Evolutionary conservation across 2,329 filamentous ascomycete genomes (phyloP).

Genomic region (Penicillium glabrum): DNA sequence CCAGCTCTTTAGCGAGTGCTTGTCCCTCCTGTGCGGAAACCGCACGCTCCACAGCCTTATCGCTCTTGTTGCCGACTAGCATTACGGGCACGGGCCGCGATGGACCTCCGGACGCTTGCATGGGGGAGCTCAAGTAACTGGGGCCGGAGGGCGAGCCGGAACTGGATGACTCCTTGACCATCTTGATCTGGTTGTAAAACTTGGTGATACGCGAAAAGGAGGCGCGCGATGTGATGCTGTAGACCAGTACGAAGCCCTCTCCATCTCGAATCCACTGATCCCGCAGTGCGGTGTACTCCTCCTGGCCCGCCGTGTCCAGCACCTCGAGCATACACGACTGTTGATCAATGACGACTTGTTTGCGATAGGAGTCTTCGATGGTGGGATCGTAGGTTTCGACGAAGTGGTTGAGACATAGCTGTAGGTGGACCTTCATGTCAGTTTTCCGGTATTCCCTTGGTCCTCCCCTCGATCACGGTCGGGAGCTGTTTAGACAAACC

Average conservation of each 20-base stretch:
- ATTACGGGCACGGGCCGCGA: slow-evolving; percentile 80
- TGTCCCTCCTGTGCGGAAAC: slow-evolving; percentile 96
- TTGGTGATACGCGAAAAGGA: slow-evolving; percentile 93
- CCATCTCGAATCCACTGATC: slow-evolving; percentile 99
- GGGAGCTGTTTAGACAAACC: slow-evolving; percentile 39
- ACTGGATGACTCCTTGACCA: slow-evolving; percentile 82
- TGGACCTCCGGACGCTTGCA: slow-evolving; percentile 50
- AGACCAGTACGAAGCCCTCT: slow-evolving; percentile 95
- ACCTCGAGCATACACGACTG: slow-evolving; percentile 98
- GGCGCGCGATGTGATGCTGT: slow-evolving; percentile 95
- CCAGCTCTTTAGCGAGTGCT: slow-evolving; percentile 84
- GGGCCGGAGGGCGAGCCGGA: slow-evolving; percentile 55
- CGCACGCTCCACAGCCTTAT: slow-evolving; percentile 91
- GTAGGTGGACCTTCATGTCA: background rate
- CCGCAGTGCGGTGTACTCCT: slow-evolving; percentile 94
- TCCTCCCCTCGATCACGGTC: slow-evolving; percentile 3
- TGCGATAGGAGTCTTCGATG: slow-evolving; percentile 68
- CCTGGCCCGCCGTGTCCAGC: slow-evolving; percentile 94
- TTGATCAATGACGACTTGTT: slow-evolving; percentile 80
- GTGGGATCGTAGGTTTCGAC: slow-evolving; percentile 82
- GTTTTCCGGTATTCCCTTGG: background rate
- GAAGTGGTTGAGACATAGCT: slow-evolving; percentile 97
- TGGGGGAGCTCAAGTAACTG: slow-evolving; percentile 51
- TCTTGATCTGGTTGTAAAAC: slow-evolving; percentile 95
- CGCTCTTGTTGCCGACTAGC: slow-evolving; percentile 98